phyloP scores from a whole-genome alignment of 192 early-diverging fungal genomes.

The Powellomyces hirtus region DNA sequence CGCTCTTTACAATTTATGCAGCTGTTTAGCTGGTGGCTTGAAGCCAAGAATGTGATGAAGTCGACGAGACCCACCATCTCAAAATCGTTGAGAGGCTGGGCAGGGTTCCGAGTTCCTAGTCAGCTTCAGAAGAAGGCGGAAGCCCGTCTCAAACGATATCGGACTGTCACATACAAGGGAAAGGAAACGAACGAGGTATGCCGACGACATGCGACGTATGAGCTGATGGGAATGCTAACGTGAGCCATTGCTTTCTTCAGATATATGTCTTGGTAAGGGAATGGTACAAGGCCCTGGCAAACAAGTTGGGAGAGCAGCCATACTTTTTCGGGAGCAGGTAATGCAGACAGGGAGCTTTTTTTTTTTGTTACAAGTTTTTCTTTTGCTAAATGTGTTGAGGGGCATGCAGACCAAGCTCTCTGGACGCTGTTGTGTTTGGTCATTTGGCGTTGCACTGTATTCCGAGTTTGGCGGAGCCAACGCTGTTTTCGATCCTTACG shows the following conservation, averaged over 20 bases:
- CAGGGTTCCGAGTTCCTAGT: slow-evolving; percentile 66
- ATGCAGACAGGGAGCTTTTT: not conserved
- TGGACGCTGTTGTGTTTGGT: slow-evolving; percentile 82
- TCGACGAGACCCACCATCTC: slow-evolving; percentile 72
- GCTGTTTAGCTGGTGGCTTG: slow-evolving; percentile 83
- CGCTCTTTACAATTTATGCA: too few relatives aligned
- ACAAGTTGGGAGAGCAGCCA: slow-evolving; percentile 69
- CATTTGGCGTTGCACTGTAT: slow-evolving; percentile 76
- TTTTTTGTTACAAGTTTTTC: too few relatives aligned
- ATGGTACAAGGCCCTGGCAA: slow-evolving; percentile 63
- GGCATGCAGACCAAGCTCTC: slow-evolving; percentile 61
- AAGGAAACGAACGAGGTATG: slow-evolving; percentile 19
- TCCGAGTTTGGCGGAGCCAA: slow-evolving; percentile 70
- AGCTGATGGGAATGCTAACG: not conserved
- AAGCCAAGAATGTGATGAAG: slow-evolving; percentile 75
- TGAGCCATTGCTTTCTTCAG: slow-evolving; percentile 32
- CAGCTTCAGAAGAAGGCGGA: slow-evolving; percentile 72
- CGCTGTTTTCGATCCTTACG: slow-evolving; percentile 62
- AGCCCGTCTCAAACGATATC: slow-evolving; percentile 60
- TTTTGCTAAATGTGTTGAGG: too few relatives aligned
- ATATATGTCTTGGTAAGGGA: slow-evolving; percentile 71
- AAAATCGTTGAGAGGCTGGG: slow-evolving; percentile 65
- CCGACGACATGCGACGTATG: not conserved
- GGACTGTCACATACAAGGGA: slow-evolving; percentile 21
- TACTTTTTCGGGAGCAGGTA: slow-evolving; percentile 82